phyloP scores from a whole-genome alignment of 441 rosid genomes.

The Populus tomentosa region DNA sequence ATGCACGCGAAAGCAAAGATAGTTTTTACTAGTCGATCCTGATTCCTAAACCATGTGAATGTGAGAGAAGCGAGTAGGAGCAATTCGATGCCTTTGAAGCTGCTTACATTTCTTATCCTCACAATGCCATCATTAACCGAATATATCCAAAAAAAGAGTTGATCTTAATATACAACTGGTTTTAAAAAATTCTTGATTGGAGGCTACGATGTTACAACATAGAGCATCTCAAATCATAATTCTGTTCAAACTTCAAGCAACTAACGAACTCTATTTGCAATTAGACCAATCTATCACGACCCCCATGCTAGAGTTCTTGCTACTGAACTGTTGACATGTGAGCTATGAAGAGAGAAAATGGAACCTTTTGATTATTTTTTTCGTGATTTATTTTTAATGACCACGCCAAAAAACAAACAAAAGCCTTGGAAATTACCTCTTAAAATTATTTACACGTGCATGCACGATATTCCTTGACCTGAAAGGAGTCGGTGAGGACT shows the following conservation, averaged over 20 bases:
- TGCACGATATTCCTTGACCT: slow-evolving; percentile 16
- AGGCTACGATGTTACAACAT: neutral
- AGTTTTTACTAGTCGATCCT: too few relatives aligned
- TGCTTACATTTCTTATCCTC: neutral
- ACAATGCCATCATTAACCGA: neutral
- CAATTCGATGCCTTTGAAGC: neutral
- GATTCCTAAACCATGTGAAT: too few relatives aligned
- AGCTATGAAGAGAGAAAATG: too few relatives aligned
- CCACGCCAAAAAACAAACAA: neutral
- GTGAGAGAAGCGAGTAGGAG: neutral
- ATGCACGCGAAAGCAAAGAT: too few relatives aligned
- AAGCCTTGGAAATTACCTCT: neutral
- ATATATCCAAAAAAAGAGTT: neutral
- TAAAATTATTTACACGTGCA: slow-evolving; percentile 1
- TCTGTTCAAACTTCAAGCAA: neutral
- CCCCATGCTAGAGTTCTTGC: neutral
- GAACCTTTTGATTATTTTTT: too few relatives aligned
- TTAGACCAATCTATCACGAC: neutral
- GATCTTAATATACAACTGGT: neutral
- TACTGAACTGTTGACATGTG: neutral
- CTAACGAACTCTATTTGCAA: neutral
- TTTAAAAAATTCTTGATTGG: neutral
- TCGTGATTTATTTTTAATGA: too few relatives aligned
- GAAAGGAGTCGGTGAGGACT: slow-evolving; percentile 7
- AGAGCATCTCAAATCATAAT: too few relatives aligned